A percentile compares a stretch with the other conserved stretches of the same genome.
These are phyloP conservation scores for Tricharina praecox DNA, from an alignment of 495 filamentous ascomycete species.

Conservation along the genomic window DNA sequence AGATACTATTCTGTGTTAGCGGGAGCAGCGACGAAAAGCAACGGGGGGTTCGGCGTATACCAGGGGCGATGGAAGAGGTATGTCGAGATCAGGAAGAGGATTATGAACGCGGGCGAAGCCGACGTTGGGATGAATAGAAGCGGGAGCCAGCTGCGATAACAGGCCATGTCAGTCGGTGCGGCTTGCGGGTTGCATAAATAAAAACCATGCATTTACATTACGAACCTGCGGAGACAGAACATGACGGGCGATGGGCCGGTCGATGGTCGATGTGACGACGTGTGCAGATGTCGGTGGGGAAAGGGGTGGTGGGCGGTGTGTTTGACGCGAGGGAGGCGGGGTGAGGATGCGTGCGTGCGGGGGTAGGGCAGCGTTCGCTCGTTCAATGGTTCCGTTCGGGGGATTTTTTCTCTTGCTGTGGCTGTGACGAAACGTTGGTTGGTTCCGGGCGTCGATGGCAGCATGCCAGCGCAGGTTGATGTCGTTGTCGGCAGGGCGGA, in stretches of 20 bases:
- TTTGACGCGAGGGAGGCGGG: not conserved
- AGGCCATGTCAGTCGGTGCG: not conserved
- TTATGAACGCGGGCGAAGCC: constrained; percentile 68
- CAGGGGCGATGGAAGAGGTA: constrained; percentile 82
- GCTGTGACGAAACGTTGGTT: no score
- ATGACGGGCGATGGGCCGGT: constrained; percentile 30
- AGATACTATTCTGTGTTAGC: constrained; percentile 32
- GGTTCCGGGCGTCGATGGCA: no score
- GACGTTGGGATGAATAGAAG: constrained; percentile 62
- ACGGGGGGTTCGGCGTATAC: constrained; percentile 7
- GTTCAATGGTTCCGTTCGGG: no score
- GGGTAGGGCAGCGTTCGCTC: no score
- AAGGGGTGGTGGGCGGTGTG: not conserved
- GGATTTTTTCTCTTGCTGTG: no score
- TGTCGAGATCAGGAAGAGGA: constrained; percentile 76
- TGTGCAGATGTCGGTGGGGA: not conserved
- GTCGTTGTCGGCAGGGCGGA: no score
- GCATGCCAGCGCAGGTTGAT: no score
- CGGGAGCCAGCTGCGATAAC: constrained; percentile 45
- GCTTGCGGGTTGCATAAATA: constrained; percentile 1
- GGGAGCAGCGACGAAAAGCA: not conserved
- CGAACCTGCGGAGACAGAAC: constrained; percentile 73
- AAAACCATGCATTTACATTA: not conserved
- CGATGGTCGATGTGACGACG: not conserved
- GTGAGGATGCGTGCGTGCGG: no score